Evolutionary conservation across 2,329 filamentous ascomycete species (phyloP), one percentile per base, ranked within the genome.

Genomic region (Aspergillus proliferans): DNA sequence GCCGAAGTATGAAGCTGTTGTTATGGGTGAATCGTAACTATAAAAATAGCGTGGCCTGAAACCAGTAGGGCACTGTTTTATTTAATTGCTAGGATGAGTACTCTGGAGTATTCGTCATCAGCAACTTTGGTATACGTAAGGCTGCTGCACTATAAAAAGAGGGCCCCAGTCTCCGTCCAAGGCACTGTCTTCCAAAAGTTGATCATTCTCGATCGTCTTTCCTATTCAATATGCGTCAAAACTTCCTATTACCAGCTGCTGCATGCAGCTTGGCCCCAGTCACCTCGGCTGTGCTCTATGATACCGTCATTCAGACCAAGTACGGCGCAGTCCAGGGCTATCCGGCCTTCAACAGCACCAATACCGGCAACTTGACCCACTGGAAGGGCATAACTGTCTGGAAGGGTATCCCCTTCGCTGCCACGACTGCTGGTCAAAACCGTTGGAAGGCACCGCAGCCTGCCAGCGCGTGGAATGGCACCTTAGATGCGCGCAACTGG

Each of bases 381-480:
- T 58, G 53, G 56, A 58, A 57, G n/a, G 49, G 49, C 15, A 52
- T 55, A n/a, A 52, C 55, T 2, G 55, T 54, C 6, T 62, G 56
- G 44, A 47, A 59, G 39, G 55, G 54, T 24, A 58, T 60, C 30
- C 58, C 55, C 9, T 61, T 59, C 42, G 57, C 61, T 6, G 57
- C 61, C 14, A 57, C 57, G 19, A 60, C 60, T 7, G 58, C 53
- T 10, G 58, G 55, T 15, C 51, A 60, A 39, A 60, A 60, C 46
- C 55, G 58, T 2, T 60, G 56, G 58, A 58, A 53, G 38, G 46
- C 56, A n/a, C 56, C 58, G 1, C 58, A 61, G 45, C 54, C 55
- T 6, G 51, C 47, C 6, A 49, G 50, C 28, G 6, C 44, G 7
- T 60, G 60, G 58, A 60, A 57, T 14, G 46, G 48, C 9, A 61